phyloP scores from a whole-genome alignment of 2,329 filamentous ascomycete species.

The Scedosporium apiospermum region DNA sequence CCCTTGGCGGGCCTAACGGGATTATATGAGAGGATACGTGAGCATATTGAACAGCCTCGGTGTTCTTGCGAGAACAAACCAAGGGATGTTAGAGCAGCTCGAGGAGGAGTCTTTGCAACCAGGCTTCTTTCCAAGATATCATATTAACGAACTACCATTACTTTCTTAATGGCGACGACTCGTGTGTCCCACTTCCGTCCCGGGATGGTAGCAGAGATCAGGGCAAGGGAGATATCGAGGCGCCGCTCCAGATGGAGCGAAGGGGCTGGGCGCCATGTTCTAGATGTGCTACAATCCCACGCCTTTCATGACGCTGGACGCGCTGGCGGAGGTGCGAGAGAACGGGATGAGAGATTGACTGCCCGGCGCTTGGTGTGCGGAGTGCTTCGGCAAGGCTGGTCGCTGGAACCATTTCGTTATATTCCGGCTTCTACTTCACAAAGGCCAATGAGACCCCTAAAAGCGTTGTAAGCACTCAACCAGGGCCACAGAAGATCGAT shows the following conservation, averaged over 20 bases:
- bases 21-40: too few species aligned
- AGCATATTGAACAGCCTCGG: too few species aligned
- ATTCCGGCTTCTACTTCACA: too few species aligned
- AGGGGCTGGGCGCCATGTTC: slow-evolving; percentile 57
- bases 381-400: slow-evolving; percentile 54
- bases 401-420: background rate
- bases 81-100: too few species aligned
- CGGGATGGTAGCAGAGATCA: slow-evolving; percentile 49
- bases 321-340: slow-evolving; percentile 47
- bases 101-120: too few species aligned
- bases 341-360: slow-evolving; percentile 64
- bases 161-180: slow-evolving; percentile 49
- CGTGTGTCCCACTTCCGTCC: slow-evolving; percentile 73
- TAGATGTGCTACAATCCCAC: slow-evolving; percentile 80
- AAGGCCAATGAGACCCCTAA: too few species aligned
- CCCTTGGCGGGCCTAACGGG: too few species aligned
- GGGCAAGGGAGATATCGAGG: slow-evolving; percentile 47
- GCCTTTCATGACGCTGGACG: slow-evolving; percentile 57
- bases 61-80: too few species aligned
- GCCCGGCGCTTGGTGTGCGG: slow-evolving; percentile 73
- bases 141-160: too few species aligned
- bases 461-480: too few species aligned
- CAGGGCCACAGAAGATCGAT: too few species aligned
- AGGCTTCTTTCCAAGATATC: too few species aligned
- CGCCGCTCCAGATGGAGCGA: slow-evolving; percentile 27